phyloP scores from a whole-genome alignment of 2,329 filamentous ascomycete genomes.

The Teratosphaeriaceae sp. region DNA sequence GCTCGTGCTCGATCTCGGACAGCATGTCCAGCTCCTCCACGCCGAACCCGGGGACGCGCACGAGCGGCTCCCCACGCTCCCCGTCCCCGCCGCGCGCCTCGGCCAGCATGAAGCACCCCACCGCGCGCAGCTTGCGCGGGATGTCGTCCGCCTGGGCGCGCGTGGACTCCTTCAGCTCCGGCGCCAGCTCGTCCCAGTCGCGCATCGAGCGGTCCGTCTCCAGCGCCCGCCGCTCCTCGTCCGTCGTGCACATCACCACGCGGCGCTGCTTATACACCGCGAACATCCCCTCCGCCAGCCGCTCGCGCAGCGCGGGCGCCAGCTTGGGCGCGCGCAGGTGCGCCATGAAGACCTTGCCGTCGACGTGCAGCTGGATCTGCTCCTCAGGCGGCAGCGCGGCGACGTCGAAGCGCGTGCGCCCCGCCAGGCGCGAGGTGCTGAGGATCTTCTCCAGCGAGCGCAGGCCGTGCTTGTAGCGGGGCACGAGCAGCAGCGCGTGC shows the following conservation, averaged over 20 bases:
- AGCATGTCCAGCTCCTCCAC: conserved; percentile 26
- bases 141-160: conserved; percentile 31
- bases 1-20: conserved; percentile 30
- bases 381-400: conserved; percentile 29
- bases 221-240: conserved; percentile 22
- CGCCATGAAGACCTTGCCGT: conserved; percentile 29
- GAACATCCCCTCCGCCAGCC: conserved; percentile 28
- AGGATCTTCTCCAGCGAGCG: conserved; percentile 29
- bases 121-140: conserved; percentile 28
- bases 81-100: conserved; percentile 22
- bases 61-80: conserved; percentile 22
- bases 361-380: conserved; percentile 30
- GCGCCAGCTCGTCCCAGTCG: conserved; percentile 29
- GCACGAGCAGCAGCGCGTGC: conserved; percentile 28
- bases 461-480: conserved; percentile 28
- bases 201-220: conserved; percentile 26
- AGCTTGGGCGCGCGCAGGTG: conserved; percentile 28
- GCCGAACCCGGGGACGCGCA: conserved; percentile 25
- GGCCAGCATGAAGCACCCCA: conserved; percentile 29
- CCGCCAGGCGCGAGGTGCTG: conserved; percentile 27
- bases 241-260: conserved; percentile 21
- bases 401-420: conserved; percentile 28
- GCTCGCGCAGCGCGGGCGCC: conserved; percentile 26
- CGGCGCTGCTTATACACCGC: conserved; percentile 28
- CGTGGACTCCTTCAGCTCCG: conserved; percentile 29